Evolutionary conservation across 225 moss, liverwort and hornwort genomes (phyloP).

Genomic region (Sphagnum contortum): DNA sequence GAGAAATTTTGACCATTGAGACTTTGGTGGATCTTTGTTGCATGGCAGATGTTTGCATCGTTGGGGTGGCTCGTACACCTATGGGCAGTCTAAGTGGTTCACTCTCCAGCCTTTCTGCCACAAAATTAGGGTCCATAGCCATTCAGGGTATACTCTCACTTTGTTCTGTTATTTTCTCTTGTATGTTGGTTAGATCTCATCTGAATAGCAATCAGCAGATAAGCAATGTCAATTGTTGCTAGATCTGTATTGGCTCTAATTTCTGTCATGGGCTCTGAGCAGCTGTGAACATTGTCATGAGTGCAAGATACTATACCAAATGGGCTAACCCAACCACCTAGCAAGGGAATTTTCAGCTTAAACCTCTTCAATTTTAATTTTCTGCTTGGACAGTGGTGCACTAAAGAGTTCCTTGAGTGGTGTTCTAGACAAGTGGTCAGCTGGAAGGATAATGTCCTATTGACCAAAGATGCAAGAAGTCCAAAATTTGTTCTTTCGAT

Average conservation of each 20-base stretch:
- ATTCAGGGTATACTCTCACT: conserved; percentile 49
- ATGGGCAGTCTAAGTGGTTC: conserved; percentile 91
- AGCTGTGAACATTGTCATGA: not conserved
- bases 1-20: not conserved
- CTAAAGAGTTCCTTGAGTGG: no score
- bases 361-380: no score
- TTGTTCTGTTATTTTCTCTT: not conserved
- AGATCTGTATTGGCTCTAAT: not conserved
- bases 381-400: no score
- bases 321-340: no score
- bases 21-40: not conserved
- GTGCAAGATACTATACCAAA: not conserved
- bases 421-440: no score
- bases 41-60: conserved; percentile 77
- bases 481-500: no score
- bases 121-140: conserved; percentile 78
- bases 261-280: no score
- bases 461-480: no score
- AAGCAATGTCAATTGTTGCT: not conserved
- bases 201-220: not conserved
- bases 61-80: conserved; percentile 89
- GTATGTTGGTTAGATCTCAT: no score
- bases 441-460: no score
- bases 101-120: conserved; percentile 65
- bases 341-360: no score